Conservation (phyloP, 768 basidiomycete species). For the Porphyrellus cyaneotinctus region DNA sequence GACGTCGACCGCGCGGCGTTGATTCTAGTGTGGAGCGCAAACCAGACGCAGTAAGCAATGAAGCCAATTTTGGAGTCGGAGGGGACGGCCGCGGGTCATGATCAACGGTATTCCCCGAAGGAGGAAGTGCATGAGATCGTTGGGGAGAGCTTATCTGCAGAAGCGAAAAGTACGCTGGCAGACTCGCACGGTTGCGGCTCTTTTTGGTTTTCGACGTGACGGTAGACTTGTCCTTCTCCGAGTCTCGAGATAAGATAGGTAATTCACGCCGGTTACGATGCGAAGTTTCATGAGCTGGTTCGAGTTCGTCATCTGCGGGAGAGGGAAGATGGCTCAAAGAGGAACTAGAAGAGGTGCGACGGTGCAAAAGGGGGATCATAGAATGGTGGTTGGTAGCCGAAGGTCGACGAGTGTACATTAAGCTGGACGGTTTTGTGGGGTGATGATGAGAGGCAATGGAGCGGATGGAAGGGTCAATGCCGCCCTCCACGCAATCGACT, state of each 20-base stretch:
- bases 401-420: constrained; percentile 66
- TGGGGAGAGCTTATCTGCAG: constrained; percentile 49
- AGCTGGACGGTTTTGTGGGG: constrained; percentile 38
- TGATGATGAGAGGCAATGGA: constrained; percentile 34
- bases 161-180: constrained; percentile 74
- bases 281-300: constrained; percentile 35
- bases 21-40: constrained; percentile 36
- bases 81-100: constrained; percentile 46
- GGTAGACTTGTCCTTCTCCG: constrained; percentile 25
- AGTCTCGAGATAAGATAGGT: constrained; percentile 26
- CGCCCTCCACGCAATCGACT: constrained; percentile 29
- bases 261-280: constrained; percentile 30
- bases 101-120: constrained; percentile 42
- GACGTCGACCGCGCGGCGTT: constrained; percentile 54
- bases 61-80: constrained; percentile 53
- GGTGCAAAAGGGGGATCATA: constrained; percentile 53
- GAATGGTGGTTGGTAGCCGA: constrained; percentile 68
- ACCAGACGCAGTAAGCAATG: constrained; percentile 31
- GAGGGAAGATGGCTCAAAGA: constrained; percentile 31
- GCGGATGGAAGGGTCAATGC: constrained; percentile 42
- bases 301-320: constrained; percentile 42
- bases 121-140: constrained; percentile 38
- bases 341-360: constrained; percentile 44
- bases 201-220: constrained; percentile 42
- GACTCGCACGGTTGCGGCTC: constrained; percentile 63